Evolutionary conservation across 768 basidiomycete species (phyloP).

Genomic region (Scleroderma citrinum): DNA sequence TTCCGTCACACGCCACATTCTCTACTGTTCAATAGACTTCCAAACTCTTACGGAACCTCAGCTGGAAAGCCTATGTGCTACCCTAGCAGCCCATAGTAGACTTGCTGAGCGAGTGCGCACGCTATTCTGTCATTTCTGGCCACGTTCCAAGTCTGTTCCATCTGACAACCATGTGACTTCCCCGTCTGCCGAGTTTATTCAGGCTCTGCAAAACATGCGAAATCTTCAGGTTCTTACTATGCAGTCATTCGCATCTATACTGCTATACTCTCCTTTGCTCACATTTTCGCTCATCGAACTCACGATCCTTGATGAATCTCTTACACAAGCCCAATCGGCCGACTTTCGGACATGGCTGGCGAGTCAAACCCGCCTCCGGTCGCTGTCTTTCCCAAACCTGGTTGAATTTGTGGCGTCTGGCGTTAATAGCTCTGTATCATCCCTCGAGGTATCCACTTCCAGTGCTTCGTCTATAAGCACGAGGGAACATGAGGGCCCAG

Average conservation of each 20-base stretch:
- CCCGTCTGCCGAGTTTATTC: conserved; percentile 15
- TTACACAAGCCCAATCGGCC: conserved; percentile 17
- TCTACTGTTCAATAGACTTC: conserved; percentile 21
- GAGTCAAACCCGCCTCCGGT: conserved; percentile 21
- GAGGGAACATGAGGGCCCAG: neutral
- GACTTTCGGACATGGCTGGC: conserved; percentile 19
- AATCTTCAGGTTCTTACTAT: conserved; percentile 24
- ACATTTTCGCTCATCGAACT: conserved; percentile 19
- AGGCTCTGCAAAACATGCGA: conserved; percentile 24
- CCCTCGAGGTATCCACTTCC: conserved; percentile 9
- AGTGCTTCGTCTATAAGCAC: neutral
- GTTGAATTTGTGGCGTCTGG: conserved; percentile 8
- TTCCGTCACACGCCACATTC: conserved; percentile 12
- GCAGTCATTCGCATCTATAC: conserved; percentile 18
- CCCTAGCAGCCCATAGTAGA: conserved; percentile 13
- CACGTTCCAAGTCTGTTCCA: conserved; percentile 6
- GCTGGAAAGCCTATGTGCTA: conserved; percentile 11
- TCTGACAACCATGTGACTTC: conserved; percentile 4
- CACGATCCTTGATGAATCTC: conserved; percentile 22
- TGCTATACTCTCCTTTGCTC: conserved; percentile 14
- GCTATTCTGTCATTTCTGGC: conserved; percentile 20
- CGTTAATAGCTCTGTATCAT: neutral
- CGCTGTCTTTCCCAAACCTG: conserved; percentile 23
- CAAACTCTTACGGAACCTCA: conserved; percentile 8
- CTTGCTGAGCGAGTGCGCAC: conserved; percentile 22